phyloP scores from a whole-genome alignment of 768 basidiomycete species.

The Xerocomellus amylosporus region DNA sequence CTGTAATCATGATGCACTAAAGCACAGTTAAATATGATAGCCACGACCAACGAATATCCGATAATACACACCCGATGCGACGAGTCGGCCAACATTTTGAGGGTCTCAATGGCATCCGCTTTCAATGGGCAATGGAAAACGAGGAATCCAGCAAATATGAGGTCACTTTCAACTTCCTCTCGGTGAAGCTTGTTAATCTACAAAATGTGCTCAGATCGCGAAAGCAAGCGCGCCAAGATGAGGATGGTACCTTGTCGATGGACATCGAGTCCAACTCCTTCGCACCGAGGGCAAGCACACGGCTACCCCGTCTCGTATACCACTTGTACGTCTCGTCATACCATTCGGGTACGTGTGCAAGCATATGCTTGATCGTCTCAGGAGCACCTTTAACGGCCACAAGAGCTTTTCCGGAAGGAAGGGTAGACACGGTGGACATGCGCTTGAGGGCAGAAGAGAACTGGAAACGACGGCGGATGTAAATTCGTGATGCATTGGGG shows the following conservation, averaged over 20 bases:
- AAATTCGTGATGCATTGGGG: slow-evolving; percentile 57
- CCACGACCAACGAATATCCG: not conserved
- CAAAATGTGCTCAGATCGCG: not conserved
- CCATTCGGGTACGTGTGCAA: slow-evolving; percentile 61
- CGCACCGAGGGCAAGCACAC: slow-evolving; percentile 87
- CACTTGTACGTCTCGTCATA: slow-evolving; percentile 96
- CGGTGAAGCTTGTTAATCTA: slow-evolving; percentile 89
- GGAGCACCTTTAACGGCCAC: slow-evolving; percentile 94
- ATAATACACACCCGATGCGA: slow-evolving; percentile 80
- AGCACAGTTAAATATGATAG: not conserved
- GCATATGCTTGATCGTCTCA: slow-evolving; percentile 92
- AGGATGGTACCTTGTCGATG: slow-evolving; percentile 61
- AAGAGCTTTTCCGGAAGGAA: slow-evolving; percentile 58
- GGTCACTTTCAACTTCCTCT: slow-evolving; percentile 71
- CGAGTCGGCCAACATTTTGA: slow-evolving; percentile 94
- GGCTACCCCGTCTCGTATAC: slow-evolving; percentile 89
- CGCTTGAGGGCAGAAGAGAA: slow-evolving; percentile 97
- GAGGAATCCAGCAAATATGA: slow-evolving; percentile 92
- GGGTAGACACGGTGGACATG: slow-evolving; percentile 86
- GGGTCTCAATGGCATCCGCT: slow-evolving; percentile 81
- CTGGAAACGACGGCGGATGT: slow-evolving; percentile 90
- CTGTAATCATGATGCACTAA: slow-evolving; percentile 99
- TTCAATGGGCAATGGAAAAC: slow-evolving; percentile 99
- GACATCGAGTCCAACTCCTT: slow-evolving; percentile 77
- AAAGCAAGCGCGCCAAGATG: not conserved